Conservation (phyloP, 2,329 filamentous ascomycete species). For the Aspergillus quadricinctus region DNA sequence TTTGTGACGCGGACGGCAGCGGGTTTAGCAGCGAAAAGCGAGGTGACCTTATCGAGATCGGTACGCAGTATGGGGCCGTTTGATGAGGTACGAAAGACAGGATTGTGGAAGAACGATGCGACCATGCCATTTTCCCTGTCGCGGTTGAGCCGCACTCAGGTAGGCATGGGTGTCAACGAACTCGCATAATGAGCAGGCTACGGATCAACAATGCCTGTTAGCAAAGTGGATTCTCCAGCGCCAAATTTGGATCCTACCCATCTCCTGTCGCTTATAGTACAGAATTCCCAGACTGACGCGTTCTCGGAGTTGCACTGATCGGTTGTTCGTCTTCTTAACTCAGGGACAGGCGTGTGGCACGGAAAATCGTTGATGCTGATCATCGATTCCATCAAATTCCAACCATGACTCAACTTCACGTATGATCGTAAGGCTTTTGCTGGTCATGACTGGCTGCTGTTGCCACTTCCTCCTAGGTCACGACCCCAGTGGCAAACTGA, state of each 20-base stretch:
- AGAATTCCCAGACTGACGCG: neutral
- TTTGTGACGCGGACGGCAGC: neutral
- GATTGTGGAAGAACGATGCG: neutral
- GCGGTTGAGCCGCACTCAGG: neutral
- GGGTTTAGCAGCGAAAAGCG: neutral
- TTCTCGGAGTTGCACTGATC: neutral
- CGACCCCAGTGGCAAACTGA: neutral
- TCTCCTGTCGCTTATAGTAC: neutral
- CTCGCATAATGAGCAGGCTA: neutral
- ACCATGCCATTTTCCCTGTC: neutral
- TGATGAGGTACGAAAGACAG: neutral
- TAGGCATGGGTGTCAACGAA: neutral
- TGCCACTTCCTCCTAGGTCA: neutral
- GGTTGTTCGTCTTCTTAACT: neutral
- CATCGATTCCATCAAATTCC: neutral
- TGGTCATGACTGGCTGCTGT: too few relatives aligned
- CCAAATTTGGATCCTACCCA: neutral
- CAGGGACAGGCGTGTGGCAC: neutral
- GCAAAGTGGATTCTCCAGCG: neutral
- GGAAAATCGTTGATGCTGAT: neutral
- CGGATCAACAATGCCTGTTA: neutral
- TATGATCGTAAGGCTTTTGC: neutral
- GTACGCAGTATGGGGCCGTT: too few relatives aligned
- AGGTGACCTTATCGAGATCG: neutral
- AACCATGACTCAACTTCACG: neutral